Evolutionary conservation across 179 eudicot genomes (phyloP).

Genomic region (Heliamphora pulchella): DNA sequence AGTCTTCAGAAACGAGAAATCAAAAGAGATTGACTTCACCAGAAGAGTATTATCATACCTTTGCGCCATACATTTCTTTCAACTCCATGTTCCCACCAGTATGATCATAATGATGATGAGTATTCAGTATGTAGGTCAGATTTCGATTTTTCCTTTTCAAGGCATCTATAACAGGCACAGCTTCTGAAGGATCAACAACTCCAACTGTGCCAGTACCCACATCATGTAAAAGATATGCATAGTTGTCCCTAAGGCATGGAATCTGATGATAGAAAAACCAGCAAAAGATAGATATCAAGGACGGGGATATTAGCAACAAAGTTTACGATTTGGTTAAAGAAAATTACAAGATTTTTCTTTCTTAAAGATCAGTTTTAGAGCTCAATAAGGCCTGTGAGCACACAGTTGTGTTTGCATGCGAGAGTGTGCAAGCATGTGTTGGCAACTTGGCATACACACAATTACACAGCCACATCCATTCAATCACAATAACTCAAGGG

Average conservation of each 20-base stretch:
- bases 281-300: neutral
- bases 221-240: slow-evolving; percentile 83
- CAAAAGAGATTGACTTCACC: neutral
- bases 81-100: slow-evolving; percentile 86
- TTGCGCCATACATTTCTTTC: slow-evolving; percentile 87
- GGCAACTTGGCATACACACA: too few relatives aligned
- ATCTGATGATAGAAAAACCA: slow-evolving; percentile 38
- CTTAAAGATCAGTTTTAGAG: neutral
- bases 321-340: neutral
- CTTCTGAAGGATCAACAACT: slow-evolving; percentile 91
- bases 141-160: slow-evolving; percentile 55
- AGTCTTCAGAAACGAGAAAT: neutral
- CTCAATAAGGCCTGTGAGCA: neutral
- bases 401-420: neutral
- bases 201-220: slow-evolving; percentile 88
- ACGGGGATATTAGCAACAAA: neutral
- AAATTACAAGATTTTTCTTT: neutral
- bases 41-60: slow-evolving; percentile 43
- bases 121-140: slow-evolving; percentile 71
- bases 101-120: slow-evolving; percentile 93
- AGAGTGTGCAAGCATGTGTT: neutral
- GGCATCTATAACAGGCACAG: slow-evolving; percentile 67
- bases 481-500: neutral
- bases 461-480: neutral
- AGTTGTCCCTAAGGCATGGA: slow-evolving; percentile 81